Percentiles rank a stretch among this genome's conserved stretches.
Evolutionary conservation across 345 rosid genomes (phyloP).

Genomic region (Arabis hirsuta): DNA sequence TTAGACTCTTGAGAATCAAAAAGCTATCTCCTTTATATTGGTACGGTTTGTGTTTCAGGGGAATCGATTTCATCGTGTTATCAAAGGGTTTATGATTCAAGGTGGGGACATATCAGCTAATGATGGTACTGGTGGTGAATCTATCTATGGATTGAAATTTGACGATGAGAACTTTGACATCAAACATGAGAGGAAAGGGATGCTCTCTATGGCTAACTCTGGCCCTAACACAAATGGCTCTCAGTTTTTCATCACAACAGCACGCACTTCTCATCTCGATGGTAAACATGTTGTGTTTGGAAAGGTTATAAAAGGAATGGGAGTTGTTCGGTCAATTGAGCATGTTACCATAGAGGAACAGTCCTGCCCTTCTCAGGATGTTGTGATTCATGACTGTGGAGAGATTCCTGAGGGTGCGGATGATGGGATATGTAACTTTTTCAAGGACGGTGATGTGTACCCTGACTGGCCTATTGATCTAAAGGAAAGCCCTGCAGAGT

Average conservation of each 20-base stretch:
- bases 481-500: conserved; percentile 57
- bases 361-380: conserved; percentile 62
- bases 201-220: conserved; percentile 90
- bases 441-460: conserved; percentile 85
- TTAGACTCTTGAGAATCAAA: too few species aligned
- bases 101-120: conserved; percentile 95
- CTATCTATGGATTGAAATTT: conserved; percentile 84
- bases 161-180: conserved; percentile 87
- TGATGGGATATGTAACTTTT: conserved; percentile 80
- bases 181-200: conserved; percentile 96
- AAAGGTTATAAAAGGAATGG: conserved; percentile 87
- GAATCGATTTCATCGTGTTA: conserved; percentile 73
- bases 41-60: conserved; percentile 56
- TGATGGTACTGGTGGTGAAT: conserved; percentile 95
- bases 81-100: conserved; percentile 89
- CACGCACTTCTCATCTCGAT: conserved; percentile 82
- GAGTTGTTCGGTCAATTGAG: conserved; percentile 86
- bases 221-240: conserved; percentile 95
- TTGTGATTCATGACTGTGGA: conserved; percentile 74
- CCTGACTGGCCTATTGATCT: conserved; percentile 98
- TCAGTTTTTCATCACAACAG: conserved; percentile 92
- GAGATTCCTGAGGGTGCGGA: conserved; percentile 75
- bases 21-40: not conserved
- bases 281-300: conserved; percentile 97
- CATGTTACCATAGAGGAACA: conserved; percentile 62